Evolutionary conservation across 2,329 filamentous ascomycete genomes (phyloP).

Genomic region (Aspergillus bombycis): DNA sequence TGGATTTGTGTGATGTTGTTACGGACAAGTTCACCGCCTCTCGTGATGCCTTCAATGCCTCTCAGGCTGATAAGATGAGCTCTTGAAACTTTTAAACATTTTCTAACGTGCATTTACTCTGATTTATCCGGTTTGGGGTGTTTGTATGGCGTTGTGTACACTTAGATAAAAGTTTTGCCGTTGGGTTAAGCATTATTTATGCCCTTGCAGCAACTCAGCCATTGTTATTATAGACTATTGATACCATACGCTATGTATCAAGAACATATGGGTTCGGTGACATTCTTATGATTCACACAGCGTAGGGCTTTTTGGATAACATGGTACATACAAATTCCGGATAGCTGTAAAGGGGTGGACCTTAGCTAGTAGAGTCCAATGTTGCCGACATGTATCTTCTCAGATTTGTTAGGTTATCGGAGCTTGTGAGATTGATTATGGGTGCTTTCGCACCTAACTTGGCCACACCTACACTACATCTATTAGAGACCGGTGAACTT

Average conservation of each 20-base stretch:
- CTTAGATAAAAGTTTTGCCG: conserved; percentile 10
- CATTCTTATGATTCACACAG: too few relatives aligned
- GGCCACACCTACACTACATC: background rate
- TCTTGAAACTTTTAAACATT: conserved; percentile 23
- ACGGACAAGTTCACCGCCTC: conserved; percentile 82
- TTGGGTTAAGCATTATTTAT: conserved; percentile 4
- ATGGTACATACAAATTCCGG: background rate
- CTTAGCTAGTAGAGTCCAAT: background rate
- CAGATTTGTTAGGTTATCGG: background rate
- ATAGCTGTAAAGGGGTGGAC: background rate
- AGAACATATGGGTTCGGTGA: background rate
- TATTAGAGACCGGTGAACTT: background rate
- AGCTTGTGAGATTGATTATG: background rate
- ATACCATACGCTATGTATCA: background rate
- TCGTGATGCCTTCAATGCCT: conserved; percentile 61
- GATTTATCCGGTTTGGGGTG: conserved; percentile 8
- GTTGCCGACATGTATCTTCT: background rate
- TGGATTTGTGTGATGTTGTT: conserved; percentile 91
- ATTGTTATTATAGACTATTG: conserved; percentile 7
- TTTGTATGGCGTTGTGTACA: conserved; percentile 15
- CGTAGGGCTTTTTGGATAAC: background rate
- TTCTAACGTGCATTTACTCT: conserved; percentile 14
- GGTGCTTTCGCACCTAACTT: background rate
- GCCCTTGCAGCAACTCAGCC: conserved; percentile 9
- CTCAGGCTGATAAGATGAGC: conserved; percentile 39